Base-by-base conservation (phyloP, 306 rosid species). In the Chamaecrista fasciculata region DNA sequence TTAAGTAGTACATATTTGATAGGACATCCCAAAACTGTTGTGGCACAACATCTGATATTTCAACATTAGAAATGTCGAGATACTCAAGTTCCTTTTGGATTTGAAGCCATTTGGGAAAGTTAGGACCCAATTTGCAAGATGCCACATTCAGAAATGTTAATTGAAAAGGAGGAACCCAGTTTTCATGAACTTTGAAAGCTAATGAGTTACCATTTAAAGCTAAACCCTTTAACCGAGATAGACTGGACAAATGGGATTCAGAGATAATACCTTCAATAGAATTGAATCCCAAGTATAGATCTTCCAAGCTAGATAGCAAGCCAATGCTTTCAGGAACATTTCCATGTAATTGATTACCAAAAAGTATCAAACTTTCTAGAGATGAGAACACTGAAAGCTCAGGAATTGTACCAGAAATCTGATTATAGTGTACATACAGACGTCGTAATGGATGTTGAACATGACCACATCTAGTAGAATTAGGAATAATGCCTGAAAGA, bases 111-210 rank as follows among this genome's bases (percentile, higher is more conserved):
- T 47, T 29, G 2, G 63, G 42, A 57, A 57, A 57, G 0, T 15
- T 8, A 6, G 63, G n/a, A 31, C 19, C 63, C 37, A 65, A 15
- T 5, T 65, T 26, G 40, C 56, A 64, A 4, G 55, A 44, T 25
- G 36, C n/a, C n/a, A 64, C 14, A 15, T 1, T 2, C 57, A 65
- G 11, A 6, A 0, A 0, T 1, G 0, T 0, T 3, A 65, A 28
- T 65, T 46, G 70, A 0, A 65, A 65, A 46, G 70, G 70, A 46
- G 57, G 70, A 28, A 65, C 26, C 70, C 70, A 65, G 4, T n/a
- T 18, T 28, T 9, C 4, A 36, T 4, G 3, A 46, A 63, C 2
- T 16, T 42, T 63, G 18, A 63, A 10, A 4, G 53, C 26, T 14
- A 43, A 0, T 1, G 53, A 63, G 40, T 63, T 63, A 31, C n/a